phyloP scores from a whole-genome alignment of 2,329 filamentous ascomycete species.

The Capronia coronata region DNA sequence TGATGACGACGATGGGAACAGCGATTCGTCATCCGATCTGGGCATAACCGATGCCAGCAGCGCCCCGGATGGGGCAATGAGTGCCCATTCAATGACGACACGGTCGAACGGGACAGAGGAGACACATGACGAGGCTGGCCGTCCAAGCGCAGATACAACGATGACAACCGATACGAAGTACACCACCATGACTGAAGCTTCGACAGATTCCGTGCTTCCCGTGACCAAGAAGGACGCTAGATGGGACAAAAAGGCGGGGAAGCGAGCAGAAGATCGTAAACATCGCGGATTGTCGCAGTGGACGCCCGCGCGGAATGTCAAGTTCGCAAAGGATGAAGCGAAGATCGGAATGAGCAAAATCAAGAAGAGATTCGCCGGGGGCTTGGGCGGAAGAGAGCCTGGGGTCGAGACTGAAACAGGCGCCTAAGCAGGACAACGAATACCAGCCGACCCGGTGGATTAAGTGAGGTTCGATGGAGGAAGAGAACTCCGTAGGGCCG shows the following conservation, averaged over 20 bases:
- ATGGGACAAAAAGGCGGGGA: constrained; percentile 35
- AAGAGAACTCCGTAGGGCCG: not conserved
- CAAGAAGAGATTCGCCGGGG: constrained; percentile 65
- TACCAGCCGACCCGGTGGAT: not conserved
- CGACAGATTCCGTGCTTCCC: constrained; percentile 17
- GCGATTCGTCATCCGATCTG: constrained; percentile 43
- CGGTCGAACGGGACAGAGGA: constrained; percentile 23
- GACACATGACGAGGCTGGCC: constrained; percentile 24
- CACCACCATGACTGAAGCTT: constrained; percentile 23
- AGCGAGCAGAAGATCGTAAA: constrained; percentile 62
- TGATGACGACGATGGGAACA: constrained; percentile 29
- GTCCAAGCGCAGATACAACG: constrained; percentile 35
- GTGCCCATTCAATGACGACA: constrained; percentile 16
- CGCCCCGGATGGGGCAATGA: constrained; percentile 25
- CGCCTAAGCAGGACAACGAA: not conserved
- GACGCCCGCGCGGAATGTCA: constrained; percentile 77
- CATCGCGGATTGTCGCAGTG: constrained; percentile 93
- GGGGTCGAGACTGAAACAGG: constrained; percentile 71
- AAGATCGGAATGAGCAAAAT: constrained; percentile 70
- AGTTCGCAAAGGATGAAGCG: constrained; percentile 83
- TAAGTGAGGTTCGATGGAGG: not conserved
- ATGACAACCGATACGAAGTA: constrained; percentile 38
- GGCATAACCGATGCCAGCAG: constrained; percentile 53
- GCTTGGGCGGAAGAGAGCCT: constrained; percentile 71
- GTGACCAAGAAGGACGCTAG: constrained; percentile 23